Percentiles rank a stretch among this genome's conserved stretches.
These are phyloP conservation scores for Cryptosporidium ubiquitum DNA, from an alignment of 169 alveolate genomes.

Conservation along the genomic window DNA sequence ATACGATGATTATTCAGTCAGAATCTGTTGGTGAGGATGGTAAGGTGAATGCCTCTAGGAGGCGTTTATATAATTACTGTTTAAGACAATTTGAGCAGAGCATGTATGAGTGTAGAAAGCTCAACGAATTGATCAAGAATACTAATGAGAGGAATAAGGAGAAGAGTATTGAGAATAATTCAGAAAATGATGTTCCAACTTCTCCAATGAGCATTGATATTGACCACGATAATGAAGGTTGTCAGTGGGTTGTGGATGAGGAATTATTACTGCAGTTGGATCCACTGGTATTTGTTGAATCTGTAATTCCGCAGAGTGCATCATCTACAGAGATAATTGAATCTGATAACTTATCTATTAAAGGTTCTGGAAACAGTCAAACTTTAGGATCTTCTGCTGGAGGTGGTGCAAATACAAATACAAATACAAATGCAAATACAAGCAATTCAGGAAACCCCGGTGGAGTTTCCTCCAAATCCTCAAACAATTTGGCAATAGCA, in stretches of 20 bases:
- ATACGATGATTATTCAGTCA: conserved; percentile 29
- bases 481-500: not conserved
- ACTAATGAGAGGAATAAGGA: not conserved
- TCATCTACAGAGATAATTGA: not conserved
- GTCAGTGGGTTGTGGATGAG: conserved; percentile 72
- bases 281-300: conserved; percentile 39
- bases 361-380: not conserved
- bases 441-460: not conserved
- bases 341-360: not conserved
- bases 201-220: conserved; percentile 64
- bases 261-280: conserved; percentile 36
- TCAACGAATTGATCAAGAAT: not conserved
- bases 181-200: conserved; percentile 6
- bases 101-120: conserved; percentile 35
- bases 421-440: not conserved
- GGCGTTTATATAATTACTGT: conserved; percentile 59
- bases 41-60: conserved; percentile 28
- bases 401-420: not conserved
- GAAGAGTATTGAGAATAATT: not conserved
- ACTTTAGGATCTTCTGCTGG: not conserved
- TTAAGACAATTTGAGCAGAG: conserved; percentile 39
- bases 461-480: not conserved
- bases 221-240: conserved; percentile 40
- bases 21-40: conserved; percentile 32
- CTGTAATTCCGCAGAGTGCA: not conserved